These are phyloP conservation scores for Papilionanthe hybrid DNA, from an alignment of 116 monocot species.

Conservation along the genomic window DNA sequence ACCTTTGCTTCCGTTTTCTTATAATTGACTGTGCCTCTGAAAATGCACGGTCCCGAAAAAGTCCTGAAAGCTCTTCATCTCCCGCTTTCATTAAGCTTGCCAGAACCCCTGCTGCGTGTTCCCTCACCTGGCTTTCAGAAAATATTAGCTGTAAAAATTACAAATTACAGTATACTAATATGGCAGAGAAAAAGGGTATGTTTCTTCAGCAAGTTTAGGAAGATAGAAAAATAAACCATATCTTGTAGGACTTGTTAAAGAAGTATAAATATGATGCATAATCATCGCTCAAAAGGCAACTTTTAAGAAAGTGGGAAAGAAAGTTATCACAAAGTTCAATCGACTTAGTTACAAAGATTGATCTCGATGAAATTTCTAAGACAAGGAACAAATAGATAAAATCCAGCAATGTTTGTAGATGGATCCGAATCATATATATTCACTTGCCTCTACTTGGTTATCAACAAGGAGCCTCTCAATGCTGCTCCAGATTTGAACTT, in stretches of 20 bases:
- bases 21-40: conserved; percentile 52
- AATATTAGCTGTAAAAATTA: conserved; percentile 3
- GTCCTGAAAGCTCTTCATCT: conserved; percentile 61
- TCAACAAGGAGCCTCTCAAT: conserved; percentile 82
- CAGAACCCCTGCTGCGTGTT: conserved; percentile 88
- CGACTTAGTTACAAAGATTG: background rate
- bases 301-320: background rate
- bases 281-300: background rate
- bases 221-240: background rate
- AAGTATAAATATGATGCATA: background rate
- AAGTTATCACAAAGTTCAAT: conserved; percentile 3
- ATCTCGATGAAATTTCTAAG: background rate
- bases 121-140: conserved; percentile 54
- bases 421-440: background rate
- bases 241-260: background rate
- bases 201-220: background rate
- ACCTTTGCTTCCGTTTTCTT: conserved; percentile 64
- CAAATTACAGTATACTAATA: background rate
- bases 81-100: conserved; percentile 89
- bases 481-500: conserved; percentile 69
- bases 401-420: background rate
- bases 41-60: conserved; percentile 63
- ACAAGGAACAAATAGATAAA: background rate
- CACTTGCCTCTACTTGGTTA: conserved; percentile 85
- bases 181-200: background rate